These are phyloP conservation scores for Trichosanthes cucumerina DNA, from an alignment of 306 rosid species.

Conservation along the genomic window DNA sequence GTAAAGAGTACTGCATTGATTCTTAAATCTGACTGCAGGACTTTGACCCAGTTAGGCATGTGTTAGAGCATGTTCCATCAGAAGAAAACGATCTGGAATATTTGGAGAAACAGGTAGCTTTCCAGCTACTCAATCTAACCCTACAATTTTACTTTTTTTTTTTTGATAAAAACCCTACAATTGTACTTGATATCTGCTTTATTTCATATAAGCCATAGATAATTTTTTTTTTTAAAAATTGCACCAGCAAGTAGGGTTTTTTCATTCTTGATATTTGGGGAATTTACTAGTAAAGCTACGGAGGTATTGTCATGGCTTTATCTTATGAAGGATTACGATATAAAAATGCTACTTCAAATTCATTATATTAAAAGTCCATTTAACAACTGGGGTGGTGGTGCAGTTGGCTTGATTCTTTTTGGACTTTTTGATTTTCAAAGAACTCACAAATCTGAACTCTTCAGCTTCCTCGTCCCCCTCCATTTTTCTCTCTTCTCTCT, in stretches of 20 bases:
- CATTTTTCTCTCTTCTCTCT: too few relatives aligned
- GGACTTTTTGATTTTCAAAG: too few relatives aligned
- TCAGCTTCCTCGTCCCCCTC: too few relatives aligned
- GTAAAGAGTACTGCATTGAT: background rate
- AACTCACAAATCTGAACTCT: too few relatives aligned
- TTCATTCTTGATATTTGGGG: background rate
- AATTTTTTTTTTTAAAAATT: background rate
- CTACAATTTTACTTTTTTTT: background rate
- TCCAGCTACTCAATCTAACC: slow-evolving; percentile 17
- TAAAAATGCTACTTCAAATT: background rate
- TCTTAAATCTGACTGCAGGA: slow-evolving; percentile 39
- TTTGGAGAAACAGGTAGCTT: slow-evolving; percentile 78
- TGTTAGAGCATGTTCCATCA: slow-evolving; percentile 61
- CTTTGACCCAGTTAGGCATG: slow-evolving; percentile 77
- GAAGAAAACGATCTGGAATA: slow-evolving; percentile 61
- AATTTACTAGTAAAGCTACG: background rate
- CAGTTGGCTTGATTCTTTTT: too few relatives aligned
- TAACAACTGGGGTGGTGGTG: too few relatives aligned
- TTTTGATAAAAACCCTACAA: background rate
- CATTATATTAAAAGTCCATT: too few relatives aligned
- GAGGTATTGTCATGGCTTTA: background rate
- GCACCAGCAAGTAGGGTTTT: background rate
- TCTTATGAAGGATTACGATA: background rate
- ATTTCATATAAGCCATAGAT: background rate
- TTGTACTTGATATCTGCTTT: background rate